Percentiles rank a stretch among this genome's conserved stretches.
These are phyloP conservation scores for Apophysomyces variabilis DNA, from an alignment of 371 early-diverging fungal genomes.

Conservation along the genomic window DNA sequence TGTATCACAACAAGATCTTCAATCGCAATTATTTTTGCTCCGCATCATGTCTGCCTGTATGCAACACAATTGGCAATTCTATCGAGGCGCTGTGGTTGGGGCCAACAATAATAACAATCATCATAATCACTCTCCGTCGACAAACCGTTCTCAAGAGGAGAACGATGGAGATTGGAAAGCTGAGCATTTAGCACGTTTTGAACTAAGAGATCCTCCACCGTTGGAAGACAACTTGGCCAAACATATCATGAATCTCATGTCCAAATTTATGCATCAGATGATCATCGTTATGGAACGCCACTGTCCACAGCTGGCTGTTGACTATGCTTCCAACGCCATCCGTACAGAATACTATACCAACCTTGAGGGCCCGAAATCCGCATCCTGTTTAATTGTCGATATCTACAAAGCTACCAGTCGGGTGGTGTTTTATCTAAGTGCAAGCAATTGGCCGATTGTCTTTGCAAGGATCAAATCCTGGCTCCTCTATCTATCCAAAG, in stretches of 20 bases:
- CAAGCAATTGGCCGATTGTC: slow-evolving; percentile 78
- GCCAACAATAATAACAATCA: too few relatives aligned
- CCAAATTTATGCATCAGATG: slow-evolving; percentile 61
- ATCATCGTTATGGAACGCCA: slow-evolving; percentile 26
- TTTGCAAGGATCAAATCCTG: slow-evolving; percentile 66
- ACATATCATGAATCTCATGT: slow-evolving; percentile 60
- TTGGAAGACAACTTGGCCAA: slow-evolving; percentile 72
- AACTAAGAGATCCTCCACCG: slow-evolving; percentile 67
- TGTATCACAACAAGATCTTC: slow-evolving; percentile 54
- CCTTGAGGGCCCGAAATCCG: background rate
- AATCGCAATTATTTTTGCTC: slow-evolving; percentile 67
- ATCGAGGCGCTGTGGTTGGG: slow-evolving; percentile 30
- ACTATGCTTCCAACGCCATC: slow-evolving; percentile 32
- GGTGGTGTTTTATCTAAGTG: slow-evolving; percentile 74
- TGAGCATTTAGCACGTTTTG: background rate
- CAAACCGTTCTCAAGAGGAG: background rate
- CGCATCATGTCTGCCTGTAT: slow-evolving; percentile 65
- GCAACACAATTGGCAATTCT: slow-evolving; percentile 63
- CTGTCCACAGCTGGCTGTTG: slow-evolving; percentile 25
- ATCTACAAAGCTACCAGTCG: slow-evolving; percentile 66
- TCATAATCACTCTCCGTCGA: too few relatives aligned
- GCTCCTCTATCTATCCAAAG: slow-evolving; percentile 53
- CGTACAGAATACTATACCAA: slow-evolving; percentile 15
- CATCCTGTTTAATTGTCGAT: slow-evolving; percentile 36
- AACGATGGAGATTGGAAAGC: background rate